A percentile compares a stretch with the other conserved stretches of the same genome.
These are phyloP conservation scores for Glonium stellatum DNA, from an alignment of 495 filamentous ascomycete genomes.

Conservation along the genomic window DNA sequence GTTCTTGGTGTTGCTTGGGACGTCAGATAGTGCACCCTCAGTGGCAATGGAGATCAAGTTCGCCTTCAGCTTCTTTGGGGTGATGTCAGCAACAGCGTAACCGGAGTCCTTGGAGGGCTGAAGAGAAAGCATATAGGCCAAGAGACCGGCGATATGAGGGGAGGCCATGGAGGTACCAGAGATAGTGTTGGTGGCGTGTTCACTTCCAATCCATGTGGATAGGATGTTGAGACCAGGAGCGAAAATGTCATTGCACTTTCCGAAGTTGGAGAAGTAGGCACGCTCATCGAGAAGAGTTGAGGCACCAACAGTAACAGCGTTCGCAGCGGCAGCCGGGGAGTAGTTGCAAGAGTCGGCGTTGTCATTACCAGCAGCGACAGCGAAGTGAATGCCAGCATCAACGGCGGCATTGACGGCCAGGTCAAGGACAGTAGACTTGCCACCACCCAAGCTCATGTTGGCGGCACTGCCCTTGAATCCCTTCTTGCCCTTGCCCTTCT, in stretches of 20 bases:
- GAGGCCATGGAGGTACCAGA: slow-evolving; percentile 99
- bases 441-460: slow-evolving; percentile 98
- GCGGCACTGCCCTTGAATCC: slow-evolving; percentile 97
- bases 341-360: slow-evolving; percentile 99
- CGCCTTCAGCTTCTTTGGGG: slow-evolving; percentile 88
- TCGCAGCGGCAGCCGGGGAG: slow-evolving; percentile 90
- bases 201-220: slow-evolving; percentile 96
- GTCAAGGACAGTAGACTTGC: slow-evolving; percentile 86
- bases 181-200: slow-evolving; percentile 92
- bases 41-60: slow-evolving; percentile 81
- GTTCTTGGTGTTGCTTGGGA: slow-evolving; percentile 77
- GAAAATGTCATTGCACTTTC: slow-evolving; percentile 99
- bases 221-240: slow-evolving; percentile 94
- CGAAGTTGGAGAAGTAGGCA: slow-evolving; percentile 99
- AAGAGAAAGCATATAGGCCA: slow-evolving; percentile 96
- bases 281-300: slow-evolving; percentile 89
- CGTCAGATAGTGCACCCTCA: slow-evolving; percentile 67
- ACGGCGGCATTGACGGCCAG: slow-evolving; percentile 91
- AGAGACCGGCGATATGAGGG: slow-evolving; percentile 89
- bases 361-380: slow-evolving; percentile 96
- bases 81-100: slow-evolving; percentile 81
- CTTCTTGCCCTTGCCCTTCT: slow-evolving; percentile 74
- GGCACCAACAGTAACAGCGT: slow-evolving; percentile 94
- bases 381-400: slow-evolving; percentile 85
- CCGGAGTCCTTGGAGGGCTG: slow-evolving; percentile 83